A percentile compares a stretch with the other conserved stretches of the same genome.
Conservation (phyloP, 2,329 filamentous ascomycete genomes). For the Zasmidium cellare region DNA sequence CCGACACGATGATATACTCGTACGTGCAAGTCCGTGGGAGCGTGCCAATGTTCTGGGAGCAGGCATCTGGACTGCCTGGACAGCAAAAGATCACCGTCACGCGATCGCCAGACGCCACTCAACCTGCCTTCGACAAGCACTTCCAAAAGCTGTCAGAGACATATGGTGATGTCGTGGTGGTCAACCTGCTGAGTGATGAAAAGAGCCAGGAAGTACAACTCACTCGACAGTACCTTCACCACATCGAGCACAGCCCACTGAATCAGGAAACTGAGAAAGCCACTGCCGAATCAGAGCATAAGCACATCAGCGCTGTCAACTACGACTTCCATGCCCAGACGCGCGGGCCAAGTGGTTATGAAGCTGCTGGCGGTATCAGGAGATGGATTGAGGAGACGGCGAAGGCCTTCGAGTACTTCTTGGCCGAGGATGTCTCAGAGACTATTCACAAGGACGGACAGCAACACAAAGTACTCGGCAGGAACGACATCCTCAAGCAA, state of each 20-base stretch:
- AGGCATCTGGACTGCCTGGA: constrained; percentile 81
- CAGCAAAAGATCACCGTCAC: constrained; percentile 95
- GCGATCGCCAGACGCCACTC: constrained; percentile 82
- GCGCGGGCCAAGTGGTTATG: constrained; percentile 80
- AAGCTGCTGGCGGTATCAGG: constrained; percentile 82
- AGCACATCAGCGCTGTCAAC: constrained; percentile 76
- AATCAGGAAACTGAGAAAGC: constrained; percentile 51
- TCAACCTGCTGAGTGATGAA: constrained; percentile 89
- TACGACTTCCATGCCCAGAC: constrained; percentile 98
- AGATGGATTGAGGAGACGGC: constrained; percentile 75
- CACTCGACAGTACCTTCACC: constrained; percentile 74
- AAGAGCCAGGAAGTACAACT: constrained; percentile 86
- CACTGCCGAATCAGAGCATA: constrained; percentile 60
- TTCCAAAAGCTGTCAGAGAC: constrained; percentile 81
- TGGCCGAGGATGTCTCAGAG: constrained; percentile 72
- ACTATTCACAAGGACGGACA: constrained; percentile 40
- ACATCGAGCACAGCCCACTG: constrained; percentile 73
- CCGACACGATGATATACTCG: constrained; percentile 79
- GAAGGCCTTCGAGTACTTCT: constrained; percentile 88
- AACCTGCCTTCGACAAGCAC: constrained; percentile 93
- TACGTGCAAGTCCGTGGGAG: constrained; percentile 92
- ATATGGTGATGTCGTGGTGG: constrained; percentile 88
- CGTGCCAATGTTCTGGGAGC: constrained; percentile 97
- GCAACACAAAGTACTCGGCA: constrained; percentile 27
- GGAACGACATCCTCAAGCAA: constrained; percentile 70